Base-by-base conservation (phyloP, 2,329 filamentous ascomycete genomes). In the Colletotrichum godetiae region DNA sequence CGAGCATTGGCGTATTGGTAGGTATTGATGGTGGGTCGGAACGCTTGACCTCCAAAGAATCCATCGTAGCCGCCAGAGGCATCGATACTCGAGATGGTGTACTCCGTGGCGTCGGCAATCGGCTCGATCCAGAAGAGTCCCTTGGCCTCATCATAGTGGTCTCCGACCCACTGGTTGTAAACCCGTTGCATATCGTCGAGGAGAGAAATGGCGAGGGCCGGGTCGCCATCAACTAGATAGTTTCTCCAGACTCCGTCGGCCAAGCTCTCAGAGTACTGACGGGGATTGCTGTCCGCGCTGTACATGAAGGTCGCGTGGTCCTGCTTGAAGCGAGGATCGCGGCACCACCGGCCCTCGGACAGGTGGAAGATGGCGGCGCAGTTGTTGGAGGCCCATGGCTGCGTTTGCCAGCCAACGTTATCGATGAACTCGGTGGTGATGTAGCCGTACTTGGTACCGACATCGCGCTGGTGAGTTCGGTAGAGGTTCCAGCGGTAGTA, bases 61-160 rank as follows among this genome's bases (percentile, higher is more conserved):
- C 80, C 77, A 60, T 82, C 80, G 15, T 70, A 70, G 24, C 67
- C 61, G 15, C 62, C 68, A 4, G 78, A 76, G 4, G 61, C 67
- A 22, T 77, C 77, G 55, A 74, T 76, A 5, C 74, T 76, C 6
- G 75, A 75, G 1, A 78, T 81, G 5, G 84, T 76, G 60, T 82
- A 86, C 75, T 86, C 84, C 49, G 85, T 83, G 22, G 84, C 84
- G 68, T 86, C 85, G 78, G 80, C 83, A 3, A 85, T 80, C 1
- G 84, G 84, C 31, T 81, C 80, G 55, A 82, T 82, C 75, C 84
- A 84, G 73, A 86, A 86, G 5, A 86, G 76, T 0, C 84, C 84
- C 19, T 79, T 81, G 0, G 72, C 71, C 7, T 76, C 75, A 73
- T 85, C 79, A 52, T 79, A 81, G 29, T 79, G 80, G 24, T 74